Conservation (phyloP, 169 alveolate genomes). For the Babesia microti region DNA sequence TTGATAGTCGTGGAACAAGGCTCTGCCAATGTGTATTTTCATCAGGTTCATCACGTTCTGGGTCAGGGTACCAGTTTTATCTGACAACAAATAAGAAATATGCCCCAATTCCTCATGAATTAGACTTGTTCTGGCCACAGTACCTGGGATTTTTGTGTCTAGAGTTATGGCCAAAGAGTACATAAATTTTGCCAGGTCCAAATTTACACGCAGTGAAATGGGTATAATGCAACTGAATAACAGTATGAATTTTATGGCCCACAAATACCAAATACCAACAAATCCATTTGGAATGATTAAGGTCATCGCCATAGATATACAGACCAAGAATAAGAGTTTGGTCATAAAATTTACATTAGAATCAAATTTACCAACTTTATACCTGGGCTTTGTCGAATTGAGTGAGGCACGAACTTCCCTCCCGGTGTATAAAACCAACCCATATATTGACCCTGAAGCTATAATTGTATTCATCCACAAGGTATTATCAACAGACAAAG, state of each 20-base stretch:
- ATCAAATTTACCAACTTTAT: slow-evolving; percentile 82
- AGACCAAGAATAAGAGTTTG: slow-evolving; percentile 68
- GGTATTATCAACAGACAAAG: slow-evolving; percentile 75
- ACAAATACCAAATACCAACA: slow-evolving; percentile 40
- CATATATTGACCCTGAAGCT: slow-evolving; percentile 83
- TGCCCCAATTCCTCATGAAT: slow-evolving; percentile 92
- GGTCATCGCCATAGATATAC: slow-evolving; percentile 33
- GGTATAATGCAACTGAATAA: slow-evolving; percentile 92
- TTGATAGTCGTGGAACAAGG: slow-evolving; percentile 44
- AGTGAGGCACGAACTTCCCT: slow-evolving; percentile 70
- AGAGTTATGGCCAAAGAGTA: slow-evolving; percentile 72
- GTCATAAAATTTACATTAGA: slow-evolving; percentile 76
- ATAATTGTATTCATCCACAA: slow-evolving; percentile 92
- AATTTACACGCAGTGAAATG: slow-evolving; percentile 88
- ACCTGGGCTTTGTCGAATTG: slow-evolving; percentile 67
- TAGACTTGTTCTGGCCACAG: slow-evolving; percentile 78
- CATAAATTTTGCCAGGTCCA: slow-evolving; percentile 89
- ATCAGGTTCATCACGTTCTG: slow-evolving; percentile 88
- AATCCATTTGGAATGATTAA: slow-evolving; percentile 35
- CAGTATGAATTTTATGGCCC: slow-evolving; percentile 76
- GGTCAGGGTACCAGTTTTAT: slow-evolving; percentile 98
- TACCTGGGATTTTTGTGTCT: slow-evolving; percentile 83
- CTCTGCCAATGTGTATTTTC: slow-evolving; percentile 58
- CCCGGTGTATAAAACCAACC: slow-evolving; percentile 88
- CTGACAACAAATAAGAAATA: slow-evolving; percentile 85